These are phyloP conservation scores for Metschnikowia sp. DNA, from an alignment of 805 yeast species.

Conservation along the genomic window DNA sequence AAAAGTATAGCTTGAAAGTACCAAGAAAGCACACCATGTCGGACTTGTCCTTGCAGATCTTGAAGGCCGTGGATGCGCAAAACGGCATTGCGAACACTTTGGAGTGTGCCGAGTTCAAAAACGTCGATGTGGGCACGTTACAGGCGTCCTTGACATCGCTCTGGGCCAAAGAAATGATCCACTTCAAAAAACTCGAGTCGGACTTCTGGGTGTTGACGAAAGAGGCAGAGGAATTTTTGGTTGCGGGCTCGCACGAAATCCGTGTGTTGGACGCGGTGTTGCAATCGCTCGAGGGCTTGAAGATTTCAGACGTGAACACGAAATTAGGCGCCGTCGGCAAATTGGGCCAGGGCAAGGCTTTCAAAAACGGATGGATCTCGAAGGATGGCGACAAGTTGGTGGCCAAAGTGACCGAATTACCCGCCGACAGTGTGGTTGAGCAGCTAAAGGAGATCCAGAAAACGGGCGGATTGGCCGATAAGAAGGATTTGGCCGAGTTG, in stretches of 20 bases:
- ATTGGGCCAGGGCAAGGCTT: slow-evolving; percentile 95
- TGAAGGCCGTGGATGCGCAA: slow-evolving; percentile 58
- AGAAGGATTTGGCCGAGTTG: slow-evolving; percentile 74
- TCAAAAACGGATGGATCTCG: slow-evolving; percentile 93
- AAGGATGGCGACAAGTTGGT: slow-evolving; percentile 83
- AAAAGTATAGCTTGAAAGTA: background rate
- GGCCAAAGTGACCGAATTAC: slow-evolving; percentile 52
- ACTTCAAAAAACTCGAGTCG: slow-evolving; percentile 66
- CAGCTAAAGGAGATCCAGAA: slow-evolving; percentile 55
- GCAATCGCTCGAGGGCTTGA: slow-evolving; percentile 72
- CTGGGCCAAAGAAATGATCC: slow-evolving; percentile 77
- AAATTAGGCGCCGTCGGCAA: slow-evolving; percentile 81
- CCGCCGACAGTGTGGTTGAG: slow-evolving; percentile 64
- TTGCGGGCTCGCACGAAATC: slow-evolving; percentile 86
- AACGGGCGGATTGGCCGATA: slow-evolving; percentile 55
- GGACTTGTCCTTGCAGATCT: slow-evolving; percentile 59
- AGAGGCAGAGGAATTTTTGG: slow-evolving; percentile 79
- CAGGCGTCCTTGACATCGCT: slow-evolving; percentile 86
- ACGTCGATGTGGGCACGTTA: slow-evolving; percentile 57
- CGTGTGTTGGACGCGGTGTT: slow-evolving; percentile 74
- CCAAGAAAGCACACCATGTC: slow-evolving; percentile 46
- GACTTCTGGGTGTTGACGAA: slow-evolving; percentile 72
- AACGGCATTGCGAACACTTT: slow-evolving; percentile 66
- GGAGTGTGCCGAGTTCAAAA: slow-evolving; percentile 55
- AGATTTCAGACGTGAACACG: slow-evolving; percentile 68